phyloP scores from a whole-genome alignment of 2,329 filamentous ascomycete genomes.

The Corynespora cassiicola region DNA sequence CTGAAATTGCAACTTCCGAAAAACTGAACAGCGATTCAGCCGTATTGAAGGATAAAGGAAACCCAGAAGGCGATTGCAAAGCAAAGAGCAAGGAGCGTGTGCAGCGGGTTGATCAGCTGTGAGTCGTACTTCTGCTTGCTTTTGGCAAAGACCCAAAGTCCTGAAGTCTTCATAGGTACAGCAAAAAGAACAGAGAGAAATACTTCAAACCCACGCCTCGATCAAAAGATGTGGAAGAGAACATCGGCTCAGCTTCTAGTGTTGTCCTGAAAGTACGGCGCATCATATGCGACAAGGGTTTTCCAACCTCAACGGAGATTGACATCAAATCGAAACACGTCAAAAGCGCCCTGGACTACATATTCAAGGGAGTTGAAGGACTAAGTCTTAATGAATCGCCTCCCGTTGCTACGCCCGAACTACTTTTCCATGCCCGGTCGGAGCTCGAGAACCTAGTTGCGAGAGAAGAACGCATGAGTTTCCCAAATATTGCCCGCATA shows the following conservation, averaged over 20 bases:
- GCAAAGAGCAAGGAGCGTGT: slow-evolving; percentile 9
- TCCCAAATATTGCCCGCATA: slow-evolving; percentile 11
- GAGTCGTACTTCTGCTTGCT: background rate
- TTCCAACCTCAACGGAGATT: slow-evolving; percentile 12
- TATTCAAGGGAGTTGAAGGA: slow-evolving; percentile 15
- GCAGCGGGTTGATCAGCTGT: slow-evolving; percentile 14
- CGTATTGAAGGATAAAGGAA: too few relatives aligned
- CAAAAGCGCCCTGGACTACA: slow-evolving; percentile 12
- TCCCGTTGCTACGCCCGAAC: slow-evolving; percentile 16
- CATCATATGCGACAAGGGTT: slow-evolving; percentile 16
- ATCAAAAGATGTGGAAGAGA: slow-evolving; percentile 2
- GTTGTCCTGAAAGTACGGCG: slow-evolving; percentile 17
- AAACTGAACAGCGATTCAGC: too few relatives aligned
- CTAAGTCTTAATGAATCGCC: slow-evolving; percentile 15
- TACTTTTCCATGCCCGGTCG: slow-evolving; percentile 15
- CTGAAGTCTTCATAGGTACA: slow-evolving; percentile 1
- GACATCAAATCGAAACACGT: slow-evolving; percentile 17
- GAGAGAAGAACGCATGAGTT: slow-evolving; percentile 10
- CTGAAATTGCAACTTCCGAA: too few relatives aligned
- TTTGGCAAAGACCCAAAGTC: too few relatives aligned
- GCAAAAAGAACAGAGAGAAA: slow-evolving; percentile 15
- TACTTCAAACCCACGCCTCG: slow-evolving; percentile 16
- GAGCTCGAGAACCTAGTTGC: slow-evolving; percentile 12
- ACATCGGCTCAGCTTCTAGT: too few relatives aligned
- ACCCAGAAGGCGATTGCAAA: slow-evolving; percentile 7